Base-by-base conservation (phyloP, 1,284 basidiomycete species). In the Rhodotorula glutinis region DNA sequence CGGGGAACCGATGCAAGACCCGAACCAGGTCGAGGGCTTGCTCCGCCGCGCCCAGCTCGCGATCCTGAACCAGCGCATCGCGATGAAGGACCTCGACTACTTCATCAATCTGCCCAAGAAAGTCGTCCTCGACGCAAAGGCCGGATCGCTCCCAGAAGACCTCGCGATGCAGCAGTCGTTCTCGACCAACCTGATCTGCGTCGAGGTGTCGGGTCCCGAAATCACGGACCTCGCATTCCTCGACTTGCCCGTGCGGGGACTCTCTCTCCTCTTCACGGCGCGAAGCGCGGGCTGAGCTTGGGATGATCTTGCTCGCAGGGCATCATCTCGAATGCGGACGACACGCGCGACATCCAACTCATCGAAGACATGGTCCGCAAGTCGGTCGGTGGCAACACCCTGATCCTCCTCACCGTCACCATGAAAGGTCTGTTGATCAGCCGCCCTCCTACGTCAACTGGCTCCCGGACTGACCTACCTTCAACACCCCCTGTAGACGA, bases 11-110 rank as follows among this genome's bases (percentile, higher is more conserved):
- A 85, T 90, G 23, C 78, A 74, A 40, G 77, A 84, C 62, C 86
- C 85, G 62, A 61, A 70, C 0, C 75, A 82, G 0, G 86, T 91
- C 2, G 85, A 89, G 67, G 85, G 86, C 17, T 81, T 85, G 2
- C 85, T 91, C 58, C 80, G 84, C 8, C 82, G 86, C 0, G 89
- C 89, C 0, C 89, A 91, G 75, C 79, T 82, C 0, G 89, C 89
- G 0, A 85, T 90, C 79, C n/a, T 91, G 4, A 88, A 87, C 72
- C 88, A 88, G 0, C 79, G 76, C 29, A 78, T 75, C 3, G 1
- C 33, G 33, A 38, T 38, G 33, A 38, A 13, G 1, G 54, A 57
- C 41, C 17, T 23, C 17, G 63, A 75, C 0, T 61, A 71, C 0
- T 84, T 85, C 69, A 79, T 87, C 23, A 71, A 79, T 0, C 77